These are phyloP conservation scores for Hypoxylon rickii DNA, from an alignment of 495 filamentous ascomycete genomes.

Conservation along the genomic window DNA sequence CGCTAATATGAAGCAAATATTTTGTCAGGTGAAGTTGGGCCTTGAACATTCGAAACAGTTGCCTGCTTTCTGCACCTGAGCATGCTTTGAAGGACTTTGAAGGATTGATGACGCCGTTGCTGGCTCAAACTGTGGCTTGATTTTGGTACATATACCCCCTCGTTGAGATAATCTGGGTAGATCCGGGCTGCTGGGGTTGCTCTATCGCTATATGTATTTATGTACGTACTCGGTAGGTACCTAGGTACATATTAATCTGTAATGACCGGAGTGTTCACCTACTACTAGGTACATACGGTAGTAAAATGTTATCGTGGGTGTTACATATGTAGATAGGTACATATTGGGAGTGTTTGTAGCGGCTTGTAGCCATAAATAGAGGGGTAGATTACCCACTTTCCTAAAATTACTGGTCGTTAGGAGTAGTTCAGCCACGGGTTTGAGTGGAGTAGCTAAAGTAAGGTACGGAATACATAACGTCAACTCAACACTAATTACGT, in stretches of 20 bases:
- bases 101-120: conserved; percentile 16
- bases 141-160: not conserved
- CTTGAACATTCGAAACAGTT: conserved; percentile 1
- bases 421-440: not conserved
- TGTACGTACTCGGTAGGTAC: too few species aligned
- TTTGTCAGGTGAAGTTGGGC: not conserved
- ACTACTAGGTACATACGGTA: too few species aligned
- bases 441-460: not conserved
- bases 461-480: not conserved
- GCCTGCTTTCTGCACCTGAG: not conserved
- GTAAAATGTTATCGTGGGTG: too few species aligned
- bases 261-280: too few species aligned
- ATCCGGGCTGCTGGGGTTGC: too few species aligned
- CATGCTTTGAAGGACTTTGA: too few species aligned
- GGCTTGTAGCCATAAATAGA: conserved; percentile 18
- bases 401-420: not conserved
- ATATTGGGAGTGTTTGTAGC: not conserved
- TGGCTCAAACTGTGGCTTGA: not conserved
- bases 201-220: too few species aligned
- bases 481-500: not conserved
- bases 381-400: conserved; percentile 1
- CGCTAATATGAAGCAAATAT: not conserved
- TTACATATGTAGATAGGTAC: not conserved
- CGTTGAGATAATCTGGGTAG: too few species aligned
- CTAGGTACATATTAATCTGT: too few species aligned